Percentiles rank a stretch among this genome's conserved stretches.
Conservation (phyloP, 208 protist species). For the Crithidia sp. region DNA sequence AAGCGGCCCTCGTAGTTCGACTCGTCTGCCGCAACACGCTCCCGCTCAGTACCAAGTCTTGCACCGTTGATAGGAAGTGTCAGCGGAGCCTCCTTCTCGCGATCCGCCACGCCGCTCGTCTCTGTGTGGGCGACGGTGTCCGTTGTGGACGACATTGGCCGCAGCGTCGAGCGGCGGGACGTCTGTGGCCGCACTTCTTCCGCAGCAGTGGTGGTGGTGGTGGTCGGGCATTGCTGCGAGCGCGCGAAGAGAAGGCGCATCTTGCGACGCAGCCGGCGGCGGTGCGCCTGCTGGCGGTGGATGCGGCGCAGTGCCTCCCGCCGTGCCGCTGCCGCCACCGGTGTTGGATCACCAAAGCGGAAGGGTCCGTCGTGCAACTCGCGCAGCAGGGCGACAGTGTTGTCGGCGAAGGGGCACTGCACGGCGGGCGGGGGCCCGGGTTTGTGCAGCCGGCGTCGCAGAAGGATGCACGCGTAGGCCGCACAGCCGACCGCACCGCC, state of each 20-base stretch:
- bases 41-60: background rate
- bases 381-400: constrained; percentile 40
- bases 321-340: constrained; percentile 23
- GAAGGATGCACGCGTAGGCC: constrained; percentile 16
- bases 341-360: constrained; percentile 40
- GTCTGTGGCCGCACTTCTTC: background rate
- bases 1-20: constrained; percentile 18
- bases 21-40: background rate
- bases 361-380: constrained; percentile 57
- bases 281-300: constrained; percentile 24
- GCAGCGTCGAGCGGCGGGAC: background rate
- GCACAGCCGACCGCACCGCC: constrained; percentile 18
- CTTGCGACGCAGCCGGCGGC: constrained; percentile 23
- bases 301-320: constrained; percentile 31
- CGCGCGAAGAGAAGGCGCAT: constrained; percentile 16
- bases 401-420: constrained; percentile 32
- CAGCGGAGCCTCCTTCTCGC: background rate
- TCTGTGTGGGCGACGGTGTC: background rate
- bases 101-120: too few species aligned
- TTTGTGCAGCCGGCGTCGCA: constrained; percentile 17
- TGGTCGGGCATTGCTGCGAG: background rate
- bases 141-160: background rate
- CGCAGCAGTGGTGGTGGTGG: background rate
- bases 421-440: constrained; percentile 10
- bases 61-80: background rate